Conservation (phyloP, 2,329 filamentous ascomycete species). For the Hymenoscyphus occultus region DNA sequence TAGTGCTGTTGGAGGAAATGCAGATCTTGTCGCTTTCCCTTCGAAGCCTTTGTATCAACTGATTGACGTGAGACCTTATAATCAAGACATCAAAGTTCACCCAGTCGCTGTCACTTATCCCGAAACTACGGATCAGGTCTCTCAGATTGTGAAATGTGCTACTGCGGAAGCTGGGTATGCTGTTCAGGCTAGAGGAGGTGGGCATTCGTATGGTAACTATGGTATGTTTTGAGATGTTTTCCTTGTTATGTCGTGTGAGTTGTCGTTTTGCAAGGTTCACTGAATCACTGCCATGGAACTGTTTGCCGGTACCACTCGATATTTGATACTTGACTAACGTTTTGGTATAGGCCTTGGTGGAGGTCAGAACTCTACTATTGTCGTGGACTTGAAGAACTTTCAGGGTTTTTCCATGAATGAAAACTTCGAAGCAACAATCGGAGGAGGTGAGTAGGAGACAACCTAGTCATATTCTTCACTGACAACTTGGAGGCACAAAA, state of each 20-base stretch:
- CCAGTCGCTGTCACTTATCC: slow-evolving; percentile 30
- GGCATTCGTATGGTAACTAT: slow-evolving; percentile 52
- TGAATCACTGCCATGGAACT: background rate
- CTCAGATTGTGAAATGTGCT: slow-evolving; percentile 47
- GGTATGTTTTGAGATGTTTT: slow-evolving; percentile 14
- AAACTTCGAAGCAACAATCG: slow-evolving; percentile 54
- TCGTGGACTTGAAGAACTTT: slow-evolving; percentile 54
- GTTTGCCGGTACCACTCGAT: background rate
- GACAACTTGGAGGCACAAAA: slow-evolving; percentile 36
- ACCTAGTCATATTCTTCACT: background rate
- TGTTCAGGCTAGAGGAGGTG: slow-evolving; percentile 50
- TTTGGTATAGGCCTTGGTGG: slow-evolving; percentile 41
- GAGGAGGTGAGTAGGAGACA: slow-evolving; percentile 38
- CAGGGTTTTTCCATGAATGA: slow-evolving; percentile 52
- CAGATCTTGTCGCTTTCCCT: slow-evolving; percentile 24
- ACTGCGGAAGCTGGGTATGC: slow-evolving; percentile 36
- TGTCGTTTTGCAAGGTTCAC: background rate
- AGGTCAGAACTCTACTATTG: slow-evolving; percentile 49
- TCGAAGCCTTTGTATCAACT: slow-evolving; percentile 21
- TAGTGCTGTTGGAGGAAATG: slow-evolving; percentile 20
- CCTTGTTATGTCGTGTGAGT: background rate
- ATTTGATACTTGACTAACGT: background rate
- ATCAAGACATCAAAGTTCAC: slow-evolving; percentile 21
- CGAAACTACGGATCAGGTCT: slow-evolving; percentile 38
- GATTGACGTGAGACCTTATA: slow-evolving; percentile 27